Evolutionary conservation across 257 asterid species (phyloP).

Genomic region (Przewalskia tangutica): DNA sequence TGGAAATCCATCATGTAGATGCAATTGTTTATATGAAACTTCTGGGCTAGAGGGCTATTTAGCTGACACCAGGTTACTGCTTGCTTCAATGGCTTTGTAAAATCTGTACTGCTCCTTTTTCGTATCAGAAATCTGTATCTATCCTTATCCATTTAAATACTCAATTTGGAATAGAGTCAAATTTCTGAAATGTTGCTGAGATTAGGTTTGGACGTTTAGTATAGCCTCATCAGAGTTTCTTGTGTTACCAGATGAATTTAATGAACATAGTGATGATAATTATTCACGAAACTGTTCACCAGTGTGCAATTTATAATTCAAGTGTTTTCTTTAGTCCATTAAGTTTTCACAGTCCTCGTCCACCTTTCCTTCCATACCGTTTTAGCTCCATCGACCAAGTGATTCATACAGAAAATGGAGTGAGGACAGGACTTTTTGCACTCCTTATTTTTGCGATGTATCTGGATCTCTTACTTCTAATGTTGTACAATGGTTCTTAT

Average conservation of each 20-base stretch:
- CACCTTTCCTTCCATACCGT: not conserved
- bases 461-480: not conserved
- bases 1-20: not conserved
- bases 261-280: not conserved
- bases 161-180: not conserved
- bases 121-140: not conserved
- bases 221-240: not conserved
- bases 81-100: not conserved
- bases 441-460: not conserved
- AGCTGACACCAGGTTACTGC: not conserved
- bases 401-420: not conserved
- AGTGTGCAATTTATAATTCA: not conserved
- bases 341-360: not conserved
- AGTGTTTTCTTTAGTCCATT: not conserved
- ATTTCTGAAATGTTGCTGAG: not conserved
- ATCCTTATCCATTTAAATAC: not conserved
- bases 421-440: not conserved
- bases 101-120: not conserved
- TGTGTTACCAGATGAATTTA: not conserved
- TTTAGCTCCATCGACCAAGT: not conserved
- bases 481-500: not conserved
- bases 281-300: not conserved
- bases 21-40: not conserved
- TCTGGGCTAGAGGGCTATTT: not conserved
- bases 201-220: not conserved